Base-by-base conservation (phyloP, 2,329 filamentous ascomycete species). In the Dactylellina leptospora region DNA sequence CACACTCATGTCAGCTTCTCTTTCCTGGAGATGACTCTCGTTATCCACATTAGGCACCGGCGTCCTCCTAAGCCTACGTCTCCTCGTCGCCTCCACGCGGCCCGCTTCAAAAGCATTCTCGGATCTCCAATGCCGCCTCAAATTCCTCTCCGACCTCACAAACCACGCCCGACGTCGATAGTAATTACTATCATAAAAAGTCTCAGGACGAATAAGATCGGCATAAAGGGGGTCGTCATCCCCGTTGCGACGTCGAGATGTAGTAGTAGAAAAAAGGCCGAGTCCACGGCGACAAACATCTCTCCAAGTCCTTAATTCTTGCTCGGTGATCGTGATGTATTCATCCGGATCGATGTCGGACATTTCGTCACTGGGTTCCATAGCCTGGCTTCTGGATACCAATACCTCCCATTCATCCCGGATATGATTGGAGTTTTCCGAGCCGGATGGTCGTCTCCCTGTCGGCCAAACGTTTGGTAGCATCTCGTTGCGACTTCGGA, bases 281-380 rank as follows among this genome's bases (percentile, higher is more conserved):
- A n/a, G 4, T 48, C 36, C 23, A 5, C 33, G 18, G 1, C 36
- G 36, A 4, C 38, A 16, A 11, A 40, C 30, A 2, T 18, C 22
- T 20, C 54, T 47, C 30, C 28, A 42, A 13, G 20, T 3, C 10
- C 20, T 3, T 3, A 58, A 4, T 3, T 60, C 27, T 0, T 44
- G 8, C 13, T 44, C 4, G 3, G 28, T 30, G 4, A 62, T 13
- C 11, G 58, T 62, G 16, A 54, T 9, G 16, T 62, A 62, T 20
- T 62, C 58, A 33, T 54, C 33, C 22, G 42, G 30, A 45, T 62
- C 58, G 4, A 54, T 16, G 8, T 62, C 58, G 1, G 45, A 53
- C 6, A 33, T 47, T n/a, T 44, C 58, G 11, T 33, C 16, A 13
- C 36, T 23, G 18, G 30, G 44, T 5, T 54, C 20, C 23, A 45